These are phyloP conservation scores for Metroxylon sagu DNA, from an alignment of 176 grass and related monocot species.

Conservation along the genomic window DNA sequence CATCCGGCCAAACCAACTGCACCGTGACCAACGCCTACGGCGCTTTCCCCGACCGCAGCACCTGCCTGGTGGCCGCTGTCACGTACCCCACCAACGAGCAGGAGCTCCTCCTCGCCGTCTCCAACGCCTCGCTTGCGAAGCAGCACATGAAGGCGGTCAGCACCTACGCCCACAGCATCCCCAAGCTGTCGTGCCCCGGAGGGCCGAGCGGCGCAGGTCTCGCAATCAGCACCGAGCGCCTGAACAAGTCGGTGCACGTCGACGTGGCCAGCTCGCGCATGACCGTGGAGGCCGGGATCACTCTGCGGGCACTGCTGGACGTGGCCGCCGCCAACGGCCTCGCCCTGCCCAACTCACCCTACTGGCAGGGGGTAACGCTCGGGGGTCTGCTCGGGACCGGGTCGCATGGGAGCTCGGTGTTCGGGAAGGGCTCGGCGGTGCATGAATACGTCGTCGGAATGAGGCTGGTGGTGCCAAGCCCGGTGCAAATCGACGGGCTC, in stretches of 20 bases:
- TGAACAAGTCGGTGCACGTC: constrained; percentile 17
- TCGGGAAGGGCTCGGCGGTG: constrained; percentile 55
- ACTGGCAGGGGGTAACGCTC: constrained; percentile 50
- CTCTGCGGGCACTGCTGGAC: constrained; percentile 31
- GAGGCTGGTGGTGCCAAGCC: constrained; percentile 38
- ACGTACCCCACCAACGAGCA: constrained; percentile 10
- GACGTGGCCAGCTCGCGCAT: constrained; percentile 11
- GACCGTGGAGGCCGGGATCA: constrained; percentile 30
- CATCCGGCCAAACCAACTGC: constrained; percentile 3
- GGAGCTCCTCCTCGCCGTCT: constrained; percentile 11
- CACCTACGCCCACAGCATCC: constrained; percentile 13
- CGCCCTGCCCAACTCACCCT: constrained; percentile 43
- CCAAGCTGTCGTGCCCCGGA: constrained; percentile 16
- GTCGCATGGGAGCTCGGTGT: constrained; percentile 46
- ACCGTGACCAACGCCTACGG: constrained; percentile 14
- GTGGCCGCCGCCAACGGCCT: constrained; percentile 33
- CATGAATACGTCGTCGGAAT: constrained; percentile 54
- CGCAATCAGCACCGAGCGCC: constrained; percentile 8
- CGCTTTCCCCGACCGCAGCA: constrained; percentile 17
- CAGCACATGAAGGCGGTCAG: constrained; percentile 18
- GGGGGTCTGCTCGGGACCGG: constrained; percentile 50
- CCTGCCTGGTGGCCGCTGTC: constrained; percentile 7
- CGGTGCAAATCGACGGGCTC: constrained; percentile 23
- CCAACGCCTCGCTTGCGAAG: neutral
- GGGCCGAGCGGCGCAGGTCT: constrained; percentile 2